Evolutionary conservation across 2,329 filamentous ascomycete species (phyloP).

Genomic region (Fusarium austroafricanum): DNA sequence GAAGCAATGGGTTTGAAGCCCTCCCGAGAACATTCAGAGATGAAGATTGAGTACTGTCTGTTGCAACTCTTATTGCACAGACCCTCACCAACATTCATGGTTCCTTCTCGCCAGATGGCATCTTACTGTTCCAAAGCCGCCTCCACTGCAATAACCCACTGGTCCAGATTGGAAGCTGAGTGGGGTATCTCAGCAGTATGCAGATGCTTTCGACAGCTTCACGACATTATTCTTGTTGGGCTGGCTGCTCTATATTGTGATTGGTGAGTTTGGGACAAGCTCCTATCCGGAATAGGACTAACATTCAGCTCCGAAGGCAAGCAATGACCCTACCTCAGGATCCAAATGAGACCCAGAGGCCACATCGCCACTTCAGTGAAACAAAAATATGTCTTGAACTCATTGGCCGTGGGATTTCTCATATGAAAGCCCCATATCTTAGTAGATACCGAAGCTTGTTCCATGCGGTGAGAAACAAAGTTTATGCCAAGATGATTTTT

Average conservation of each 20-base stretch:
- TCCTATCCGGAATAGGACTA: neutral
- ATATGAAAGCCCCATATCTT: neutral
- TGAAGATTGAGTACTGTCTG: constrained; percentile 13
- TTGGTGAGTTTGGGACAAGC: neutral
- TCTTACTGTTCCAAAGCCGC: neutral
- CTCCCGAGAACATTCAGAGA: neutral
- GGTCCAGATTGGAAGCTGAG: neutral
- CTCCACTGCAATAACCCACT: neutral
- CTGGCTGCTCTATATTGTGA: constrained; percentile 4
- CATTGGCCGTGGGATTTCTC: fast-evolving
- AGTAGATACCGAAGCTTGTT: neutral
- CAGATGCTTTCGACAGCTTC: constrained; percentile 3
- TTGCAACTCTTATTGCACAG: neutral
- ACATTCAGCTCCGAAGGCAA: neutral
- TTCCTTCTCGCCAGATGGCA: neutral
- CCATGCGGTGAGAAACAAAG: neutral
- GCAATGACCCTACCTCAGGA: neutral
- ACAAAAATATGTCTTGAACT: neutral
- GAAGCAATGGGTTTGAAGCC: neutral
- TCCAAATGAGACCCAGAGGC: fast-evolving
- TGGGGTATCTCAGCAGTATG: neutral
- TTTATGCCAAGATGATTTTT: neutral
- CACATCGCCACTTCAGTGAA: neutral
- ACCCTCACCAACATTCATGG: neutral
- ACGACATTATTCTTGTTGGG: neutral